Conservation (phyloP, 2,329 filamentous ascomycete species). For the Ceratocystis cacaofunesta region DNA sequence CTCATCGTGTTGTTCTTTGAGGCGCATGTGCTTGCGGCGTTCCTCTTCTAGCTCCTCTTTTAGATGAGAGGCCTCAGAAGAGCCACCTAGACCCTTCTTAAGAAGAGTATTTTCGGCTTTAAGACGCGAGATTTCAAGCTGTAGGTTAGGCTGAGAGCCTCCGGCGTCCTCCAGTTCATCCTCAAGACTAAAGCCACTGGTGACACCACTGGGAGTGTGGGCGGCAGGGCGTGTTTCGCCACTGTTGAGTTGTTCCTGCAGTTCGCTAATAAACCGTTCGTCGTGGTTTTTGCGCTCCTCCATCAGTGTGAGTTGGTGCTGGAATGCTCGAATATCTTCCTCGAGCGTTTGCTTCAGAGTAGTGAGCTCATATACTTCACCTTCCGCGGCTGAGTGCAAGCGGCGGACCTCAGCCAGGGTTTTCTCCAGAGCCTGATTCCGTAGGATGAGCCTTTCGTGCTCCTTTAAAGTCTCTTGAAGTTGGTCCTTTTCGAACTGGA, state of each 20-base stretch:
- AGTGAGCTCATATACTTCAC: slow-evolving; percentile 21
- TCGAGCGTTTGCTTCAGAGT: slow-evolving; percentile 34
- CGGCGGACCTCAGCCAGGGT: slow-evolving; percentile 24
- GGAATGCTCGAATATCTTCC: slow-evolving; percentile 30
- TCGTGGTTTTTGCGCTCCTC: slow-evolving; percentile 34
- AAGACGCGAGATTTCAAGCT: slow-evolving; percentile 41
- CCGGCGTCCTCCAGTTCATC: slow-evolving; percentile 34
- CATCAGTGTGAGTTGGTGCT: slow-evolving; percentile 34
- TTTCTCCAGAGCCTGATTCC: slow-evolving; percentile 26
- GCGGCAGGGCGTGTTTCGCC: slow-evolving; percentile 20
- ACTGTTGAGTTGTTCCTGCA: slow-evolving; percentile 41
- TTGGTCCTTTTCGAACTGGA: slow-evolving; percentile 41
- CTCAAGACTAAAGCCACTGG: slow-evolving; percentile 35
- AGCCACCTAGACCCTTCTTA: slow-evolving; percentile 38
- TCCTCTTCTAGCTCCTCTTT: slow-evolving; percentile 42
- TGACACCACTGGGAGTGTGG: slow-evolving; percentile 1
- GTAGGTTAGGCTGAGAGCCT: slow-evolving; percentile 26
- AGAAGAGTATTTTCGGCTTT: slow-evolving; percentile 47
- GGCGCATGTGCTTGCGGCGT: slow-evolving; percentile 33
- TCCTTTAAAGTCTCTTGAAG: slow-evolving; percentile 32
- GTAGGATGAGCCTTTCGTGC: slow-evolving; percentile 25
- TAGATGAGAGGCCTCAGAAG: slow-evolving; percentile 39
- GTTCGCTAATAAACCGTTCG: slow-evolving; percentile 41
- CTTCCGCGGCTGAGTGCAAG: slow-evolving; percentile 15
- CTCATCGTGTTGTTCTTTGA: slow-evolving; percentile 41